phyloP scores from a whole-genome alignment of 2,329 filamentous ascomycete genomes.

The Ophiostoma sp. region DNA sequence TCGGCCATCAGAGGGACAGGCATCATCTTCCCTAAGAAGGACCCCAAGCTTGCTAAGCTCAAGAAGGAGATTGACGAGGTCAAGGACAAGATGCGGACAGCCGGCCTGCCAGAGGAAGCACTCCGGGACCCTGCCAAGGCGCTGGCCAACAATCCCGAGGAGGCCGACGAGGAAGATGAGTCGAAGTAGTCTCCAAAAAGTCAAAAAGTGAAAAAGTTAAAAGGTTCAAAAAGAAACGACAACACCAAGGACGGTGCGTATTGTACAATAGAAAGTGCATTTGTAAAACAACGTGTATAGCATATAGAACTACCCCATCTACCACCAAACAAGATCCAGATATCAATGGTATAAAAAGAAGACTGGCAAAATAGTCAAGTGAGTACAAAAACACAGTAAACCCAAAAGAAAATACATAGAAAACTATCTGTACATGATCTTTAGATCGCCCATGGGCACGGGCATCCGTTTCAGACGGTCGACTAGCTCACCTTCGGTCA shows the following conservation, averaged over 20 bases:
- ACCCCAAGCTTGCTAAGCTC: slow-evolving; percentile 21
- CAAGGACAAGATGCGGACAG: neutral
- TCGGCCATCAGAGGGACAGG: neutral
- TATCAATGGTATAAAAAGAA: neutral
- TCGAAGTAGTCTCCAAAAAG: no score
- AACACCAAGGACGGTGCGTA: neutral
- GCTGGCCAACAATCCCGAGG: neutral
- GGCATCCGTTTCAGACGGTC: slow-evolving; percentile 58
- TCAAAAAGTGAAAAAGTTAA: neutral
- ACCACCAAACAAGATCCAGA: neutral
- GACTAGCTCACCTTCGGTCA: slow-evolving; percentile 66
- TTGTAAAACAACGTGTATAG: slow-evolving; percentile 11
- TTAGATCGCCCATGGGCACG: slow-evolving; percentile 48
- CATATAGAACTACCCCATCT: slow-evolving; percentile 7
- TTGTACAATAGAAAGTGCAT: slow-evolving; percentile 12
- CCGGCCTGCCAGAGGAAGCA: neutral
- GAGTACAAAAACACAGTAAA: neutral
- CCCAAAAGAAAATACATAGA: neutral
- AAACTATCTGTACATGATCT: slow-evolving; percentile 47
- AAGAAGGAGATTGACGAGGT: slow-evolving; percentile 27
- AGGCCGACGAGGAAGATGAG: slow-evolving; percentile 16
- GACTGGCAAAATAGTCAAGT: neutral
- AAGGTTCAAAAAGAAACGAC: neutral
- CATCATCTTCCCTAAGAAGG: slow-evolving; percentile 27
- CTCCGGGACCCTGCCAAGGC: neutral